Base-by-base conservation (phyloP, 495 filamentous ascomycete genomes). In the Penicillium canescens region DNA sequence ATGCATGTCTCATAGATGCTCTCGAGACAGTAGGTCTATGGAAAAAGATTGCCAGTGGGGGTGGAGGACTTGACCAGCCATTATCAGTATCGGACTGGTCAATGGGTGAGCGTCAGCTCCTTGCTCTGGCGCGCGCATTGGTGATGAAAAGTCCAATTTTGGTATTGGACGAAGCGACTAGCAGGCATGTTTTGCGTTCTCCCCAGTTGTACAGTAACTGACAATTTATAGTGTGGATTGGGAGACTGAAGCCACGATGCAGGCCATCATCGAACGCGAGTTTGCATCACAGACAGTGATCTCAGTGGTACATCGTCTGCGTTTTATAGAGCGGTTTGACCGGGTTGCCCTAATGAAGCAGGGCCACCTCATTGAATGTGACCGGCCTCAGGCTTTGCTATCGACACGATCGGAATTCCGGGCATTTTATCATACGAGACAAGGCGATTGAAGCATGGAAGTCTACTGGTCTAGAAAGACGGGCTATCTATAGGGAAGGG, bases 261-360 rank as follows among this genome's bases (percentile, higher is more conserved):
- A 65, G 13, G 33, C 38, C 2, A 50, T 67, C 9, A 61, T 63
- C 37, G 67, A 70, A 7, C 57, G 42, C 14, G 69, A 72, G 6
- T 74, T 74, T 33, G 40, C 63, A 14, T 42, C 55, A 16, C 64
- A 72, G 38, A 81, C 77, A 6, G 64, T 78, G n/a, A 66, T 81
- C 16, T 64, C 71, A 0, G 65, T 81, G 24, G 59, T 73, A 0
- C 77, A 80, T 57, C 57, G 71, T 13, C 50, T 78, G 1, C 67
- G 68, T 0, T 74, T 69, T 5, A 72, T 79, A 33, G 55, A 68
- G 31, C 64, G 69, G 16, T 77, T 68, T 47, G 76, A 80, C 42
- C 65, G 67, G 33, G 65, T 78, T 21, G 63, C 62, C 6, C 63
- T 78, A 5, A 35, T 78, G 35, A 63, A 69, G 14, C 52, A 59